Conservation (phyloP, 2,329 filamentous ascomycete species). For the Sporothrix phasma region DNA sequence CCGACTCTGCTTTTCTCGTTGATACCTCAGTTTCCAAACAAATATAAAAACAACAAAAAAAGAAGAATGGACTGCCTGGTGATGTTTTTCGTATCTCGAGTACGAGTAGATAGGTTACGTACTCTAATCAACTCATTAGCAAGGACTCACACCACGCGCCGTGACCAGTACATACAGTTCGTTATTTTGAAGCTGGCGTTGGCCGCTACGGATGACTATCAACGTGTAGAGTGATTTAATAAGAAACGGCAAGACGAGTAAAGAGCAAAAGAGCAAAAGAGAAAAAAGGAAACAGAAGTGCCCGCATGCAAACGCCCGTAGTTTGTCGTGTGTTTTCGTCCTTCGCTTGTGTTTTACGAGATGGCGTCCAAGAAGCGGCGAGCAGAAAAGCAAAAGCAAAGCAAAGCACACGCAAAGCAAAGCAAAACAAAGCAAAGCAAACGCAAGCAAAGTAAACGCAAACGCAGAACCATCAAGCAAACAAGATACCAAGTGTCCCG, state of each 20-base stretch:
- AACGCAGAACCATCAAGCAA: too few relatives aligned
- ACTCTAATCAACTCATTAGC: neutral
- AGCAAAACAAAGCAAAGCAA: neutral
- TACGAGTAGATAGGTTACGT: neutral
- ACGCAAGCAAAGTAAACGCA: neutral
- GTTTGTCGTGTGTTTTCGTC: slow-evolving; percentile 1
- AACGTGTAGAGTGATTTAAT: too few relatives aligned
- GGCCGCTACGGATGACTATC: neutral
- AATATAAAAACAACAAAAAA: neutral
- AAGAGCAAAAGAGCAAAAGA: neutral
- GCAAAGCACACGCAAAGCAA: neutral
- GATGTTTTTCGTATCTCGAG: neutral
- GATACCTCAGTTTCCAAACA: neutral
- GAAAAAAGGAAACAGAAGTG: neutral
- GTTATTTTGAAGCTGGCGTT: neutral
- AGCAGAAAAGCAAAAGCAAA: neutral
- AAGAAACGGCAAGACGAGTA: neutral
- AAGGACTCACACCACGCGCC: neutral
- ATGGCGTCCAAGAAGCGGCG: neutral
- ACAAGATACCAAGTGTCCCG: too few relatives aligned
- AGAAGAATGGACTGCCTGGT: neutral
- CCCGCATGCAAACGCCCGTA: slow-evolving; percentile 2
- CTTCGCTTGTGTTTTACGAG: slow-evolving; percentile 7
- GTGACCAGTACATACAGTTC: neutral
- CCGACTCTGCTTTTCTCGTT: neutral